Base-by-base conservation (phyloP, 805 yeast genomes). In the Yarrowia keelungensis region DNA sequence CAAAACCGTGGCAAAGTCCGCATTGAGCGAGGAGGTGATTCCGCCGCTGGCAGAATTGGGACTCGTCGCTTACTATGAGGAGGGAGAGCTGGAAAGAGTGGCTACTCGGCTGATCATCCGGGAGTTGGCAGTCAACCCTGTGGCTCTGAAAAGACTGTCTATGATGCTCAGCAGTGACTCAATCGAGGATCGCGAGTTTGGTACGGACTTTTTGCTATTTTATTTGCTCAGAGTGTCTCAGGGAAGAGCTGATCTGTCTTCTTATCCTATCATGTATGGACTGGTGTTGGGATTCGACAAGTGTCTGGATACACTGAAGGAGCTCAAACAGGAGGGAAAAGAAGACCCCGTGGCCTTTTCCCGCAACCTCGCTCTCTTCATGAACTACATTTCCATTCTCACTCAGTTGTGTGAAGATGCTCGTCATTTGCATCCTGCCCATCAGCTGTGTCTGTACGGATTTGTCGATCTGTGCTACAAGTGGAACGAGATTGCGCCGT, bases 401-500 rank as follows among this genome's bases (percentile, higher is more conserved):
- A 43, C 51, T 1, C 65, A 43, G 16, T n/a, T 59, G 16, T 59
- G 65, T 45, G 65, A 59, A 45, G 51, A 45, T 14, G 51, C 51
- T 16, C 22, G 51, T 2, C 65, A 59, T 19, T 19, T 43, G 35
- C 50, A 43, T 14, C 65, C 65, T 2, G 65, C 65, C n/a, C 65
- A 59, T 14, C 65, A 59, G 43, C 65, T 59, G 32, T 59, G 65
- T 43, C 51, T 59, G 9, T 59, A 59, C 19, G 65, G 65, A 0
- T 43, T 59, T 43, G 65, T 59, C 16, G 65, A 59, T 36, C 42
- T 59, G 19, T 59, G 50, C 15, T 45, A 45, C 50, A 43, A 43
- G 35, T 59, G 65, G 65, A 59, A 59, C 51, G 35, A 32, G 12
- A 35, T 59, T 45, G 50, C 51, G 0, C 65, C 65, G 12, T 43